Percentiles rank a stretch among this genome's conserved stretches.
Evolutionary conservation across 1,284 basidiomycete species (phyloP).

Genomic region (Stygiomarasmius scandens): DNA sequence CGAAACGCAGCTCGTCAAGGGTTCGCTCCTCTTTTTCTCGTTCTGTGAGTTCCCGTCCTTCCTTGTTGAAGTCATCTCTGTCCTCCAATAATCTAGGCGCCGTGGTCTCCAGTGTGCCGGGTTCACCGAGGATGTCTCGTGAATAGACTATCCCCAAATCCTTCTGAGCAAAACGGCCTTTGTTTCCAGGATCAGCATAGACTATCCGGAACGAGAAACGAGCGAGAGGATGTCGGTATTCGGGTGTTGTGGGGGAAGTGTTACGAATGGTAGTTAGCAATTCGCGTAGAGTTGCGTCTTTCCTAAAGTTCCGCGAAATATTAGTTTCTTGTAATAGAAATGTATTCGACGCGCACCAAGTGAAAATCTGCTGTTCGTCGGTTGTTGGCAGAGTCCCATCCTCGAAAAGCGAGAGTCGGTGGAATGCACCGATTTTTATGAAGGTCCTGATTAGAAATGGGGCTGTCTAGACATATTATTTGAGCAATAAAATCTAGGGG

Average conservation of each 20-base stretch:
- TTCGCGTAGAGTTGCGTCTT: slow-evolving; percentile 77
- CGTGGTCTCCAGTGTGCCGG: slow-evolving; percentile 56
- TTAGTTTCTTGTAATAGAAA: neutral
- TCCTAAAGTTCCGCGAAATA: slow-evolving; percentile 46
- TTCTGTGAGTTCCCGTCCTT: slow-evolving; percentile 37
- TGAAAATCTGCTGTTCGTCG: slow-evolving; percentile 78
- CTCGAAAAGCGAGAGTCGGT: slow-evolving; percentile 70
- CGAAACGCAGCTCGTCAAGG: slow-evolving; percentile 73
- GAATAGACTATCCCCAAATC: slow-evolving; percentile 79
- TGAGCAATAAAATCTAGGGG: neutral
- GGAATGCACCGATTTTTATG: slow-evolving; percentile 76
- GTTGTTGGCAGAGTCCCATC: slow-evolving; percentile 71
- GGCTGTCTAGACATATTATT: slow-evolving; percentile 50
- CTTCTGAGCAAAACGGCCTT: slow-evolving; percentile 70
- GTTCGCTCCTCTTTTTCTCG: slow-evolving; percentile 63
- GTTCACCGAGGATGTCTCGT: slow-evolving; percentile 78
- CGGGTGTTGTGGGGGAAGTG: slow-evolving; percentile 60
- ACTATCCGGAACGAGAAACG: slow-evolving; percentile 77
- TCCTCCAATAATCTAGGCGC: slow-evolving; percentile 65
- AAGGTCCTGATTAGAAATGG: slow-evolving; percentile 82
- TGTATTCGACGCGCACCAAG: slow-evolving; percentile 52
- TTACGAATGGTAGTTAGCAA: slow-evolving; percentile 73
- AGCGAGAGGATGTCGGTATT: slow-evolving; percentile 77
- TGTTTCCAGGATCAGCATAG: slow-evolving; percentile 70
- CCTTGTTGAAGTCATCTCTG: slow-evolving; percentile 37